Evolutionary conservation across 1,284 basidiomycete genomes (phyloP), one percentile per base, ranked within the genome.

Genomic region (Apiotrichum gracile): DNA sequence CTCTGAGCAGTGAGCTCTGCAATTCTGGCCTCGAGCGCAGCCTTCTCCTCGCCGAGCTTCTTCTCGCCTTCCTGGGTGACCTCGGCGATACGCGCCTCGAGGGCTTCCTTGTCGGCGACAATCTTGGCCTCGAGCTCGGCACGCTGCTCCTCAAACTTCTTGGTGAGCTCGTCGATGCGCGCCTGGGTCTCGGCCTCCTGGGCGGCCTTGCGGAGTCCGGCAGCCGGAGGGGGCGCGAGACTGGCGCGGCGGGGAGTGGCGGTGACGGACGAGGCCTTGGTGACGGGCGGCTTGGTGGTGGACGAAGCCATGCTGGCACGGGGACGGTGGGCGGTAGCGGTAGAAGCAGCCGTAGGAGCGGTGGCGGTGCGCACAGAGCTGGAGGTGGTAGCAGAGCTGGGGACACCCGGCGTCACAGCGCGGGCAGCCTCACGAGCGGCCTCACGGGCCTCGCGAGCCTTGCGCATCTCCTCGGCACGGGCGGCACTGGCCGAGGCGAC

Each of bases 101-200:
- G 22, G 34, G 51, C 44, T 34, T 37, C 44, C 43, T 35, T 39
- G 35, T 52, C 51, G 10, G 42, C 44, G 33, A 38, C 8, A 29
- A 64, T 35, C 47, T 59, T 62, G 16, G 55, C 55, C 44, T 65
- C 66, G 39, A 62, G 58, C 17, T 49, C 61, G 3, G 45, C 43
- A 39, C 63, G 61, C 52, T 58, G 47, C 40, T 58, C 57, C 44
- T 58, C 57, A 29, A 55, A 55, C 47, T 55, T 52, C 46, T 51
- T 55, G 33, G 55, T 52, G 31, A 52, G 43, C 38, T 49, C 58
- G 19, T 57, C 46, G 13, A 52, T 50, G 12, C 55, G 49, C 4
- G 54, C 37, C 44, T 57, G 51, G n/a, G 51, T 47, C 41, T 57
- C 52, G 6, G 47, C 35, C 27, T 51, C 55, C 6, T 51, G 38